Percentiles rank a stretch among this genome's conserved stretches.
Conservation (phyloP, 768 basidiomycete genomes). For the Leccinum olivaceopallidum region DNA sequence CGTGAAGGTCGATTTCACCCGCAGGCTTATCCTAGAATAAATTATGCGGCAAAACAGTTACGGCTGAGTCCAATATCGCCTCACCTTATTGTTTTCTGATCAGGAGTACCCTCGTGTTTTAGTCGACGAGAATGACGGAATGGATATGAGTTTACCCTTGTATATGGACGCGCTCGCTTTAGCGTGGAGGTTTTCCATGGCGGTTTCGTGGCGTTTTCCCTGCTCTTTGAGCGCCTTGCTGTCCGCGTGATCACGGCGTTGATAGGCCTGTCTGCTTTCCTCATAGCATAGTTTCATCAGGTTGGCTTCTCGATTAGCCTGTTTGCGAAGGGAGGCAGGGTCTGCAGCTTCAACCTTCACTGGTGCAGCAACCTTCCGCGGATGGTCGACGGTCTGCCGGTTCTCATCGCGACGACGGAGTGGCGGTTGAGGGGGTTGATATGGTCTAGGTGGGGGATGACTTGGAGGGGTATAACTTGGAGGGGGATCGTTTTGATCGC, state of each 20-base stretch:
- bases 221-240: slow-evolving; percentile 81
- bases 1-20: slow-evolving; percentile 87
- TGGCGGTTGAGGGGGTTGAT: neutral
- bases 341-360: slow-evolving; percentile 18
- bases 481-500: slow-evolving; percentile 5
- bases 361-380: neutral
- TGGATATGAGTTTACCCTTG: slow-evolving; percentile 39
- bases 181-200: slow-evolving; percentile 76
- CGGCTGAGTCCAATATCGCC: neutral
- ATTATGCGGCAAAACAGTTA: slow-evolving; percentile 1
- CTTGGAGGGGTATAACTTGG: neutral
- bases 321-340: slow-evolving; percentile 65
- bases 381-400: neutral
- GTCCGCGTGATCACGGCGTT: slow-evolving; percentile 63
- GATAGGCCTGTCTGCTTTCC: slow-evolving; percentile 73
- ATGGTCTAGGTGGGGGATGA: neutral
- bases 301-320: slow-evolving; percentile 78
- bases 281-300: slow-evolving; percentile 65
- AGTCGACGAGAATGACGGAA: neutral
- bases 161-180: slow-evolving; percentile 88
- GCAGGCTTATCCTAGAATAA: slow-evolving; percentile 52
- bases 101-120: neutral
- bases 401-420: slow-evolving; percentile 11
- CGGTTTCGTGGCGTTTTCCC: slow-evolving; percentile 72
- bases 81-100: slow-evolving; percentile 75